A percentile compares a stretch with the other conserved stretches of the same genome.
Conservation (phyloP, 495 filamentous ascomycete genomes). For the Hypoxylon lienhwacheense region DNA sequence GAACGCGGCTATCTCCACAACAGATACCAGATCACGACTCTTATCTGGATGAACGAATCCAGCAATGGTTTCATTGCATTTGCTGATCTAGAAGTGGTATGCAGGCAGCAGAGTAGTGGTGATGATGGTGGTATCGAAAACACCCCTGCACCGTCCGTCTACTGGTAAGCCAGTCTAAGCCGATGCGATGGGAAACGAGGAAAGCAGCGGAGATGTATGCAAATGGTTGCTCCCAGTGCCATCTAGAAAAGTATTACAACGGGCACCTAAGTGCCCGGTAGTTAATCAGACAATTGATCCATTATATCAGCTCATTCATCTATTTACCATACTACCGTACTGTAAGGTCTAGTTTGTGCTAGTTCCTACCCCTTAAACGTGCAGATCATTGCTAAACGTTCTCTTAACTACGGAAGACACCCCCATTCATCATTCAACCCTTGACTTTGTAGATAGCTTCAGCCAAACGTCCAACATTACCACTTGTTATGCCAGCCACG, state of each 20-base stretch:
- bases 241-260: slow-evolving; percentile 10
- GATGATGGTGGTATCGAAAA: slow-evolving; percentile 19
- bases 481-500: slow-evolving; percentile 91
- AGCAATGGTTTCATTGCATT: slow-evolving; percentile 8
- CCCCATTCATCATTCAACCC: slow-evolving; percentile 43
- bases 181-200: slow-evolving; percentile 2
- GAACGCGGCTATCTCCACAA: no score
- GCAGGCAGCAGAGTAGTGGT: background rate
- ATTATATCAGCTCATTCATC: slow-evolving; percentile 8
- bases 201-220: slow-evolving; percentile 10
- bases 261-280: no score
- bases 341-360: no score
- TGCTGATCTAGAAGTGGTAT: slow-evolving; percentile 5
- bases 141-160: slow-evolving; percentile 2
- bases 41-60: background rate
- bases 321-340: slow-evolving; percentile 25
- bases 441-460: slow-evolving; percentile 95
- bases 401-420: background rate
- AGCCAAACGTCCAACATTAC: slow-evolving; percentile 90
- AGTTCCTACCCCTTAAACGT: slow-evolving; percentile 3
- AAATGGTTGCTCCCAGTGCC: background rate
- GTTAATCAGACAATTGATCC: no score
- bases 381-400: slow-evolving; percentile 4
- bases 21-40: background rate
- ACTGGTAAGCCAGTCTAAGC: slow-evolving; percentile 4